These are phyloP conservation scores for Sphenostylis stenocarpa DNA, from an alignment of 306 rosid species.

Conservation along the genomic window DNA sequence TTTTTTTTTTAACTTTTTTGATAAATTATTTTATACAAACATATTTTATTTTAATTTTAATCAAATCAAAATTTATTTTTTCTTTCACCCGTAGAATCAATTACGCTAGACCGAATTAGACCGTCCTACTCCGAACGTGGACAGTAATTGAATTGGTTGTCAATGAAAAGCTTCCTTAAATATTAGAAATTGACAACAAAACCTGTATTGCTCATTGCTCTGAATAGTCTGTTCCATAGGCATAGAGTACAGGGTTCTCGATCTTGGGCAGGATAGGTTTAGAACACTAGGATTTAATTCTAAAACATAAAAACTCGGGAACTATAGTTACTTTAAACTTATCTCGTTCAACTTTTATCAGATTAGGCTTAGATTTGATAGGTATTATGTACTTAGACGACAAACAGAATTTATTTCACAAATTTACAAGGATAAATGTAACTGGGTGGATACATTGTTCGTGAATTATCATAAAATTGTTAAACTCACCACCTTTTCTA, in stretches of 20 bases:
- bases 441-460: not conserved
- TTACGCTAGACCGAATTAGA: too few relatives aligned
- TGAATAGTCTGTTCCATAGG: too few relatives aligned
- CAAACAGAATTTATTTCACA: constrained; percentile 27
- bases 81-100: too few relatives aligned
- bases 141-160: too few relatives aligned
- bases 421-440: constrained; percentile 8
- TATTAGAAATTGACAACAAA: too few relatives aligned
- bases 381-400: not conserved
- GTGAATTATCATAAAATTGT: constrained; percentile 24
- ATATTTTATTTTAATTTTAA: too few relatives aligned
- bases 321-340: not conserved
- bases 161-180: too few relatives aligned
- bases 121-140: too few relatives aligned
- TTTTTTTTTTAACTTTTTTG: too few relatives aligned
- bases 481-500: constrained; percentile 17
- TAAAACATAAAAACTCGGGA: not conserved
- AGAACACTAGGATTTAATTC: not conserved
- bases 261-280: not conserved
- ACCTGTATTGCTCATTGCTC: too few relatives aligned
- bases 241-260: not conserved
- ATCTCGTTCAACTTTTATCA: not conserved
- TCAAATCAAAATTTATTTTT: too few relatives aligned
- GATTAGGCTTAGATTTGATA: not conserved
- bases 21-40: too few relatives aligned